Evolutionary conservation across 495 filamentous ascomycete genomes (phyloP).

Genomic region (Aspergillus baeticus): DNA sequence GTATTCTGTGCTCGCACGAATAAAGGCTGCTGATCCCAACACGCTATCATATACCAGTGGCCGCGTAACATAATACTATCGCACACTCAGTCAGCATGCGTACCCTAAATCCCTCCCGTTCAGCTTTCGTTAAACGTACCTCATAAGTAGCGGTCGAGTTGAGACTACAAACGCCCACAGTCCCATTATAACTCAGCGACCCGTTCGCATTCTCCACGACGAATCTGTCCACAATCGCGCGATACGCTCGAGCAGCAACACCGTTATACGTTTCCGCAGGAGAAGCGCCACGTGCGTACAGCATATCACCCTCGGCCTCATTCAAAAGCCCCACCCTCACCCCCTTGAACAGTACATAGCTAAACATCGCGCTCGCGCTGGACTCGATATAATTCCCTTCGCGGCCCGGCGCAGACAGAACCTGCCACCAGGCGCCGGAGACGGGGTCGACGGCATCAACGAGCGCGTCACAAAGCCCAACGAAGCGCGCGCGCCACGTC

Average conservation of each 20-base stretch:
- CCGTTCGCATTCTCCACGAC: constrained; percentile 37
- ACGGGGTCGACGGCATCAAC: constrained; percentile 41
- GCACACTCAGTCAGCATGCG: constrained; percentile 7
- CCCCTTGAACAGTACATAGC: constrained; percentile 54
- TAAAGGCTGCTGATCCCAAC: constrained; percentile 46
- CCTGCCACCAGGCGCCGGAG: constrained; percentile 60
- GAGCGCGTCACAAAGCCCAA: constrained; percentile 39
- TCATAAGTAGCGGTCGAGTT: constrained; percentile 44
- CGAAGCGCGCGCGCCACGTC: constrained; percentile 37
- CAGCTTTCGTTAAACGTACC: constrained; percentile 29
- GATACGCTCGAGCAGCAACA: constrained; percentile 35
- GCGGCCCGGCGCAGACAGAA: constrained; percentile 47
- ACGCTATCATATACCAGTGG: constrained; percentile 45
- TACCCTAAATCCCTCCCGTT: background rate
- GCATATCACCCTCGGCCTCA: background rate
- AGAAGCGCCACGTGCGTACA: too few relatives aligned
- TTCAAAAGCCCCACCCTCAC: constrained; percentile 43
- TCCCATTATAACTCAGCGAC: constrained; percentile 51
- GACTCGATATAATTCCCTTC: constrained; percentile 61
- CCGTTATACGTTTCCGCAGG: background rate
- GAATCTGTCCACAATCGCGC: constrained; percentile 39
- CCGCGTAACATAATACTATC: constrained; percentile 48
- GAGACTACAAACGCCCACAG: constrained; percentile 55
- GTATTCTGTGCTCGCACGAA: constrained; percentile 47
- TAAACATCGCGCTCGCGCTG: constrained; percentile 60